Conservation (phyloP, 768 basidiomycete species). For the Tricholoma flavovirens region DNA sequence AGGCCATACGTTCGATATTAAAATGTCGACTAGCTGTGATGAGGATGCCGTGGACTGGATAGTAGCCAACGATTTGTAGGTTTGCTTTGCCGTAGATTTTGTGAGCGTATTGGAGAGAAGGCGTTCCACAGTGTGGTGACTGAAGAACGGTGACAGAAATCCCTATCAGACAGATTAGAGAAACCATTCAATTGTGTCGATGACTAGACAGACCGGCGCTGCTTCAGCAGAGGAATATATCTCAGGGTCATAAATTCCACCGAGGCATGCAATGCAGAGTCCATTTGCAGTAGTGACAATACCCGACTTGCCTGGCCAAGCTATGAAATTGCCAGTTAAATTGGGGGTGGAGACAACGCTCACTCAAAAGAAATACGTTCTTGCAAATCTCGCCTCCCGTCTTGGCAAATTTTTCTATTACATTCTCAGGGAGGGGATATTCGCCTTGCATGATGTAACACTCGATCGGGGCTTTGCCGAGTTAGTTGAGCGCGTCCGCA, state of each 20-base stretch:
- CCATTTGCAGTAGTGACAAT: slow-evolving; percentile 75
- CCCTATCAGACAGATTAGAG: slow-evolving; percentile 39
- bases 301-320: slow-evolving; percentile 67
- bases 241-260: slow-evolving; percentile 64
- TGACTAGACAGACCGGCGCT: slow-evolving; percentile 47
- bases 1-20: slow-evolving; percentile 80
- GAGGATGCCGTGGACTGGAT: slow-evolving; percentile 57
- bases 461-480: slow-evolving; percentile 66
- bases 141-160: slow-evolving; percentile 73
- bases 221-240: slow-evolving; percentile 55
- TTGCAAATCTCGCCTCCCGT: slow-evolving; percentile 75
- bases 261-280: slow-evolving; percentile 80
- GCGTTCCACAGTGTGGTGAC: slow-evolving; percentile 61
- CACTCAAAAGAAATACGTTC: slow-evolving; percentile 84
- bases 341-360: slow-evolving; percentile 23
- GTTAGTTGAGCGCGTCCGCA: neutral
- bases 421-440: slow-evolving; percentile 61
- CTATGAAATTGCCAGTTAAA: slow-evolving; percentile 5
- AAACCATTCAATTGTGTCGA: neutral
- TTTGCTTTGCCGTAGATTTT: slow-evolving; percentile 41
- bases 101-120: slow-evolving; percentile 65
- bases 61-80: slow-evolving; percentile 59
- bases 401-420: slow-evolving; percentile 70
- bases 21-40: slow-evolving; percentile 69
- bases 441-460: slow-evolving; percentile 93